phyloP scores from a whole-genome alignment of 176 grass and related monocot species.

The Oryza rufipogon region DNA sequence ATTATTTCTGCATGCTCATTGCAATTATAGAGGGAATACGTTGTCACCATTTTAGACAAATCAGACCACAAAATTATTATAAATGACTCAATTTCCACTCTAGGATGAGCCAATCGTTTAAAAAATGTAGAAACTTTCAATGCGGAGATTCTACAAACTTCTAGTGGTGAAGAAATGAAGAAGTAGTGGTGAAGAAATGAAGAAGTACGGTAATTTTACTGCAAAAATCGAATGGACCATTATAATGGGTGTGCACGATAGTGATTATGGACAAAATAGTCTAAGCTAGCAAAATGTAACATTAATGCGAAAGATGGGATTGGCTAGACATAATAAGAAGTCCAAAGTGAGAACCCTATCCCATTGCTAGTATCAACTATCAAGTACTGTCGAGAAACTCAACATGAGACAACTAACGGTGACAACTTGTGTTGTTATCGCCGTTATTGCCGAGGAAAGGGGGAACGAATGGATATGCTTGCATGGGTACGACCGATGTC shows the following conservation, averaged over 20 bases:
- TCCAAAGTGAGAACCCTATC: neutral
- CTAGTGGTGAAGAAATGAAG: neutral
- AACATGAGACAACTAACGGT: neutral
- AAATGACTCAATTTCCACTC: neutral
- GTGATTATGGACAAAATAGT: neutral
- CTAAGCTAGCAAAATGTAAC: neutral
- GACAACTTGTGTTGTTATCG: neutral
- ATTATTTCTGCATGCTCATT: neutral
- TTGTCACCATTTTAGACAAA: neutral
- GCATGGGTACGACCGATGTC: neutral
- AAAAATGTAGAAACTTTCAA: neutral
- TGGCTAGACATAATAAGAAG: neutral
- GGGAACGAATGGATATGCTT: neutral
- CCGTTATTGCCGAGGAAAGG: neutral
- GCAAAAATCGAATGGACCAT: neutral
- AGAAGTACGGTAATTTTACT: neutral
- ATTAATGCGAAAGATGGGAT: neutral
- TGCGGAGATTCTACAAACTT: neutral
- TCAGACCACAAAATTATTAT: neutral
- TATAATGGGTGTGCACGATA: neutral
- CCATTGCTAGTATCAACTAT: too few relatives aligned
- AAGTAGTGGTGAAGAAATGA: neutral
- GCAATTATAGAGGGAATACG: neutral
- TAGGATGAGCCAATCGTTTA: neutral
- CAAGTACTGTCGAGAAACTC: neutral